Base-by-base conservation (phyloP, 495 filamentous ascomycete genomes). In the Penicillium goetzii region DNA sequence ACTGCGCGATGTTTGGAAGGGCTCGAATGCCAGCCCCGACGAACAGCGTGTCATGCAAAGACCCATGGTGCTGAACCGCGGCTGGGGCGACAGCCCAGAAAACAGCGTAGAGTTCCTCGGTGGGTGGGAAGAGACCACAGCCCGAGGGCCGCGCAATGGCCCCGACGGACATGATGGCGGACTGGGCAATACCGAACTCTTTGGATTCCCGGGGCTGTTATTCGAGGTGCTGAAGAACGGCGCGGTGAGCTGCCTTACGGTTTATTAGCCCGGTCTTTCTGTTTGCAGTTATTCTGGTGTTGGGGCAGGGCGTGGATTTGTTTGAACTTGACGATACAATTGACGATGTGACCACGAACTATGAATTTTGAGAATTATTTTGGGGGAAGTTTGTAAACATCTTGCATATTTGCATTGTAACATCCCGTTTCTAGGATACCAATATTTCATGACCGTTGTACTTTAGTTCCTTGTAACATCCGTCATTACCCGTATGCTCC, bases 141-240 rank as follows among this genome's bases (percentile, higher is more conserved):
- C 76, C 53, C 82, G 79, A 56, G 83, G 77, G 41, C 75, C 73
- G 28, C 74, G 72, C 19, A 58, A 68, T 8, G 68, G 74, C 25
- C 70, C 80, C 19, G 79, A 82, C 38, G 75, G 78, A 32, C 85
- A 78, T 49, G 88, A 88, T 67, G 86, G 85, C 28, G 76, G 78
- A 25, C 68, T 92, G 74, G 82, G 86, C 17, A 95, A 92, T 59
- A 95, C 91, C 26, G 93, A 94, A 68, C 75, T 99, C 15, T 98
- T 92, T 81, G 93, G 93, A 12, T 98, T 96, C 72, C 95, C 94
- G 1, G 95, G 95, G 3, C 78, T 97, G 69, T 83, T 97, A 21
- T 98, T 97, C 78, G 95, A 99, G 78, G 94, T 99, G 12, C 75
- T 97, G 76, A 95, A 91, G 87, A 97, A 95, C 71, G 92, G 89